These are phyloP conservation scores for Candida neerlandica DNA, from an alignment of 1,139 yeast species.

Conservation along the genomic window DNA sequence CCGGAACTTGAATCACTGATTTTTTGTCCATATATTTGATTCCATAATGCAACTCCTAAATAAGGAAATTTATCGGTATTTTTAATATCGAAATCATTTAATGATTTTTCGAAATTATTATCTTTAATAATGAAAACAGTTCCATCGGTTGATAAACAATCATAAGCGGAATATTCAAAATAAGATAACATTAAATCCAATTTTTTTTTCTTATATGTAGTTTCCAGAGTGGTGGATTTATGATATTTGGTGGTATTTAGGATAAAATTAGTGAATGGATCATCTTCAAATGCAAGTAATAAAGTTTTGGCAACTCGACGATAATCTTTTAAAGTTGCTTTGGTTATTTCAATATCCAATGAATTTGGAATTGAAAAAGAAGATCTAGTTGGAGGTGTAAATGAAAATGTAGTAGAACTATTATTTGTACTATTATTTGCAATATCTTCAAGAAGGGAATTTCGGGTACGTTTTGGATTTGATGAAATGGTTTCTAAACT, in stretches of 20 bases:
- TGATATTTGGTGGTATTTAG: constrained; percentile 33
- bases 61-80: constrained; percentile 22
- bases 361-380: constrained; percentile 20
- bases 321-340: constrained; percentile 36
- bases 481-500: constrained; percentile 8
- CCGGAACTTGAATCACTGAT: constrained; percentile 26
- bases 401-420: background rate
- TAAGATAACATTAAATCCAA: constrained; percentile 38
- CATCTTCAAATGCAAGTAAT: constrained; percentile 39
- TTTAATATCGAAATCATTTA: constrained; percentile 16
- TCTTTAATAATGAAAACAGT: constrained; percentile 37
- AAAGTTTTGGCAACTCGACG: constrained; percentile 44
- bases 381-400: constrained; percentile 4
- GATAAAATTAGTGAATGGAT: constrained; percentile 45
- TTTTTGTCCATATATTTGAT: constrained; percentile 31
- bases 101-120: constrained; percentile 27
- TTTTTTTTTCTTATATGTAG: constrained; percentile 28
- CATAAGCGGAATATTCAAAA: constrained; percentile 41
- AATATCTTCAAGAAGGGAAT: constrained; percentile 1
- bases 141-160: constrained; percentile 38
- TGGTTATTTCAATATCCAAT: constrained; percentile 33
- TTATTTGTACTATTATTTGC: background rate
- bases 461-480: constrained; percentile 6
- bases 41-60: constrained; percentile 45
- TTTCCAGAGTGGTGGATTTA: constrained; percentile 19